phyloP scores from a whole-genome alignment of 2,329 filamentous ascomycete genomes.

The Celoporthe dispersa region DNA sequence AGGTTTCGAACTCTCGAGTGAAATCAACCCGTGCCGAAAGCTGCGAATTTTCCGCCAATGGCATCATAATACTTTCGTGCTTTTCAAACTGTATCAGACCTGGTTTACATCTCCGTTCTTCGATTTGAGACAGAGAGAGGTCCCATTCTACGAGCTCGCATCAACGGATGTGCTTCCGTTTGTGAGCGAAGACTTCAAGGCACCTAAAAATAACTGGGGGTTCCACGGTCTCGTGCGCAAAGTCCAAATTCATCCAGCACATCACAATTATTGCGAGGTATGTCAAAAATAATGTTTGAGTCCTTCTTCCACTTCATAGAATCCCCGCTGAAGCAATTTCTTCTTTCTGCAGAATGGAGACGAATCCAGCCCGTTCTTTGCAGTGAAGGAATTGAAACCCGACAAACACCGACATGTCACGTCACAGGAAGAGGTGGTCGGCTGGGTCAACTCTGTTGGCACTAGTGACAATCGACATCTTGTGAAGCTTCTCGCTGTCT shows the following conservation, averaged over 20 bases:
- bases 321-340: neutral
- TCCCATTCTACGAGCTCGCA: neutral
- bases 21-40: neutral
- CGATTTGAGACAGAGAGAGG: neutral
- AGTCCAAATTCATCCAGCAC: neutral
- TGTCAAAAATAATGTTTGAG: neutral
- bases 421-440: neutral
- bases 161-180: neutral
- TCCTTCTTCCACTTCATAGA: neutral
- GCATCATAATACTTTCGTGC: neutral
- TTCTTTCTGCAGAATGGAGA: neutral
- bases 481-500: neutral
- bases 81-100: neutral
- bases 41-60: neutral
- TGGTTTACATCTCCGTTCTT: neutral
- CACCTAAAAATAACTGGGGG: neutral
- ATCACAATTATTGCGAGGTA: neutral
- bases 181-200: neutral
- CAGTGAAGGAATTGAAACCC: neutral
- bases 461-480: neutral
- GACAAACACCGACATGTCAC: neutral
- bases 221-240: neutral
- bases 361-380: neutral
- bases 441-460: neutral
- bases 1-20: neutral